phyloP scores from a whole-genome alignment of 352 stramenopile species.

The Globisporangium perplexum region DNA sequence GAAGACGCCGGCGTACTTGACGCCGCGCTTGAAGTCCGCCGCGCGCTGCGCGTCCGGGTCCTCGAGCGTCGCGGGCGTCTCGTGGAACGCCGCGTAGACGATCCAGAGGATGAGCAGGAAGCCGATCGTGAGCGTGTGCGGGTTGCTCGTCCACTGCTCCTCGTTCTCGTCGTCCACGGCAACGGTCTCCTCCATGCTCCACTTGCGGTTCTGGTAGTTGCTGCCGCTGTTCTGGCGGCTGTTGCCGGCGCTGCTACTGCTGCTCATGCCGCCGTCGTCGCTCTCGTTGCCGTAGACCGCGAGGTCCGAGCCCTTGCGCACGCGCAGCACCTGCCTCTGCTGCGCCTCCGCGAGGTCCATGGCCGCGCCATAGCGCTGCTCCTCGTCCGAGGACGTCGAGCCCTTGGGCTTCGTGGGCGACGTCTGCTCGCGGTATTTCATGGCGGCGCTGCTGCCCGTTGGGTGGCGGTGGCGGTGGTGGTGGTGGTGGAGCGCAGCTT shows the following conservation, averaged over 20 bases:
- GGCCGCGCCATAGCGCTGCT: slow-evolving; percentile 6
- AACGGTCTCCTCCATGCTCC: slow-evolving; percentile 77
- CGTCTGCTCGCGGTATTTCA: slow-evolving; percentile 1
- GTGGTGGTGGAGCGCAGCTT: no score
- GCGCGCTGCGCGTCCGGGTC: slow-evolving; percentile 33
- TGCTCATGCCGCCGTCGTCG: slow-evolving; percentile 31
- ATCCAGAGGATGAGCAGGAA: slow-evolving; percentile 82
- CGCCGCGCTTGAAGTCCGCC: slow-evolving; percentile 58
- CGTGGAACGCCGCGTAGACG: slow-evolving; percentile 80
- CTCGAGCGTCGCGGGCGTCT: slow-evolving; percentile 25
- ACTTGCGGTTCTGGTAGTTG: slow-evolving; percentile 84
- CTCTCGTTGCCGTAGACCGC: slow-evolving; percentile 53
- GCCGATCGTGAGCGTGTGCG: slow-evolving; percentile 74
- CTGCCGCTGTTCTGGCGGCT: slow-evolving; percentile 5
- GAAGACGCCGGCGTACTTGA: slow-evolving; percentile 75
- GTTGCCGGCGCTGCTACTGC: slow-evolving; percentile 21
- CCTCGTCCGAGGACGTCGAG: slow-evolving; percentile 10
- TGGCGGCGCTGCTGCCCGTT: background rate
- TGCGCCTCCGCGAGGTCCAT: slow-evolving; percentile 33
- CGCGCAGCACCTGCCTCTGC: slow-evolving; percentile 50
- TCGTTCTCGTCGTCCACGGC: slow-evolving; percentile 70
- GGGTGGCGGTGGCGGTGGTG: no score
- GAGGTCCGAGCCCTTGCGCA: slow-evolving; percentile 57
- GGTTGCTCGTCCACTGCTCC: slow-evolving; percentile 76
- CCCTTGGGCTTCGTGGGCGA: background rate